phyloP scores from a whole-genome alignment of 2,329 filamentous ascomycete species.

The Aspergillus oerlinghausenensis region DNA sequence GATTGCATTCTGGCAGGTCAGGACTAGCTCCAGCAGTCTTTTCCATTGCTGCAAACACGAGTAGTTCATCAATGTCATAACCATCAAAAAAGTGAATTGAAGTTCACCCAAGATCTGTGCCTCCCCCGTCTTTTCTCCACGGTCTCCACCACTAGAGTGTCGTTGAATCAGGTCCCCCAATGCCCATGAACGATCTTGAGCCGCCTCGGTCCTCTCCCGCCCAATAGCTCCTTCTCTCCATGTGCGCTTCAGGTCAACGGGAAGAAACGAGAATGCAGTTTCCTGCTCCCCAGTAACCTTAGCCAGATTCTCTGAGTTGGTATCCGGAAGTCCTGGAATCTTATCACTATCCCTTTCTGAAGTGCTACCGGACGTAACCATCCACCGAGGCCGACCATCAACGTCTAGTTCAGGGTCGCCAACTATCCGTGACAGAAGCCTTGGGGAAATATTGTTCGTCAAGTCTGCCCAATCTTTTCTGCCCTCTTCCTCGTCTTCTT shows the following conservation, averaged over 20 bases:
- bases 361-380: constrained; percentile 54
- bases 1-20: constrained; percentile 54
- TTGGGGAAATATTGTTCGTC: constrained; percentile 47
- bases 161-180: constrained; percentile 49
- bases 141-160: constrained; percentile 29
- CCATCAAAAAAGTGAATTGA: constrained; percentile 60
- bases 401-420: constrained; percentile 35
- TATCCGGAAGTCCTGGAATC: constrained; percentile 53
- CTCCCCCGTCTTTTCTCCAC: constrained; percentile 25
- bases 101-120: constrained; percentile 52
- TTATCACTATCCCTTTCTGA: constrained; percentile 53
- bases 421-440: constrained; percentile 48
- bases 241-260: constrained; percentile 57
- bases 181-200: constrained; percentile 60
- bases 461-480: constrained; percentile 51
- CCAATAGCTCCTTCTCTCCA: constrained; percentile 60
- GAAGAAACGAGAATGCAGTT: constrained; percentile 51
- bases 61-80: constrained; percentile 61
- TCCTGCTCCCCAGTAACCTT: constrained; percentile 34
- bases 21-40: constrained; percentile 51
- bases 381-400: constrained; percentile 47
- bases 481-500: constrained; percentile 36
- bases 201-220: constrained; percentile 57
- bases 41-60: constrained; percentile 65
- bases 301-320: constrained; percentile 12